phyloP scores from a whole-genome alignment of 2,329 filamentous ascomycete genomes.

The Arthroderma uncinatum region DNA sequence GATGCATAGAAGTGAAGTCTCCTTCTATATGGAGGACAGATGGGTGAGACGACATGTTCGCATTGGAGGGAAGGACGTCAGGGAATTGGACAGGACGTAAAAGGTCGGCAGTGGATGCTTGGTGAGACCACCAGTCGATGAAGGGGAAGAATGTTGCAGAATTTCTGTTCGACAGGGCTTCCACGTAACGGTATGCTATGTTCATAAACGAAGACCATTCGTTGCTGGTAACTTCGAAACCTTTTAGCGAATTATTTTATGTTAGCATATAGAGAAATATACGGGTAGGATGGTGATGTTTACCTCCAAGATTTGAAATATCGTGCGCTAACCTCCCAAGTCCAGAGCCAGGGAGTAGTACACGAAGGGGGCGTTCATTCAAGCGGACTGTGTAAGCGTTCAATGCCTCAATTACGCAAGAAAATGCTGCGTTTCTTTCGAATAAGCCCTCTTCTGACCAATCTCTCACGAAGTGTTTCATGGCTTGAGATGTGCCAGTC shows the following conservation, averaged over 20 bases:
- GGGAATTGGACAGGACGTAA: constrained; percentile 39
- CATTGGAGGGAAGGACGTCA: constrained; percentile 27
- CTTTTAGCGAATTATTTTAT: constrained; percentile 18
- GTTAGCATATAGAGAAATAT: background rate
- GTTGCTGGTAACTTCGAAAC: constrained; percentile 44
- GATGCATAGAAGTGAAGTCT: constrained; percentile 42
- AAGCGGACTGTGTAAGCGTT: constrained; percentile 10
- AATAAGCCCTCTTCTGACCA: constrained; percentile 41
- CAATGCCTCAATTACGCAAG: constrained; percentile 25
- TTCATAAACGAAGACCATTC: constrained; percentile 52
- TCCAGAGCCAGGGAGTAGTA: constrained; percentile 45
- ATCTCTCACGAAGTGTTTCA: constrained; percentile 50
- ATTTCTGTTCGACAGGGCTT: constrained; percentile 20
- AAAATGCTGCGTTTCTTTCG: constrained; percentile 36
- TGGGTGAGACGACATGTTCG: constrained; percentile 7
- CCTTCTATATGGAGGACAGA: constrained; percentile 43
- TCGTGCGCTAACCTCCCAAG: constrained; percentile 45
- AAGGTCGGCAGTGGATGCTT: constrained; percentile 40
- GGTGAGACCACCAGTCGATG: constrained; percentile 47
- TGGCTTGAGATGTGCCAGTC: constrained; percentile 41
- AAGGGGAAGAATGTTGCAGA: constrained; percentile 40
- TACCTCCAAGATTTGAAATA: constrained; percentile 32
- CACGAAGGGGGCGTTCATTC: constrained; percentile 22
- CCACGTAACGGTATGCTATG: constrained; percentile 42
- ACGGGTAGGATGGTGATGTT: background rate